Evolutionary conservation across 768 basidiomycete genomes (phyloP), one percentile per base, ranked within the genome.

Genomic region (Cystobasidium onofrii): DNA sequence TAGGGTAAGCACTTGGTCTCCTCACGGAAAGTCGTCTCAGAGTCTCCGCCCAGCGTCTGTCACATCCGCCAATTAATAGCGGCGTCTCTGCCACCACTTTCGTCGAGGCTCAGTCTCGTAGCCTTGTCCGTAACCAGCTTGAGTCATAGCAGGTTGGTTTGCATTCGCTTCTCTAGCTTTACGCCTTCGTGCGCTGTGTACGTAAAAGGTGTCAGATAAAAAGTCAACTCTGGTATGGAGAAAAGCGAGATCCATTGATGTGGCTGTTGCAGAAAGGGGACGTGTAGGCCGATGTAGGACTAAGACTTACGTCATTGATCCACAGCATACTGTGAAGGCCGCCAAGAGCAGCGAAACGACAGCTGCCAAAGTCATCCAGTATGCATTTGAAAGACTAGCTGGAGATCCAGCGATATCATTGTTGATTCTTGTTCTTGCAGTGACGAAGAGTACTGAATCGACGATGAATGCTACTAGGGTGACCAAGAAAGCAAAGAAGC

Each of bases 401-500:
- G 69, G 69, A 10, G 25, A 29, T 9, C 69, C 69, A 20, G 69
- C 6, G 29, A 57, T n/a, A 39, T 13, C 54, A 29, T 29, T 29
- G 36, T 71, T 71, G 69, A 71, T 71, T 31, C 69, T 31, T 34
- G 25, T 34, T 34, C 69, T 52, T 34, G 69, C 69, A 31, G 39
- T 43, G 29, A 71, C 55, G 55, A 71, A 71, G 34, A 71, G 69
- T 4, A 71, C 55, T 25, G 52, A 33, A 57, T 36, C 69, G 69
- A 52, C 29, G 20, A 71, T 71, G 33, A 71, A 46, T 18, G 69
- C 69, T 4, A 71, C 69, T 25, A 71, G 55, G n/a, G 29, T 54
- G 33, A 71, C 69, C 15, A 71, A 36, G 69, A 71, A 71, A 13
- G 69, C 69, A 44, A 67, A 67, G 65, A 67, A 67, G 46, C 63